Conservation (phyloP, 768 basidiomycete genomes). For the Tephrocybe sp. region DNA sequence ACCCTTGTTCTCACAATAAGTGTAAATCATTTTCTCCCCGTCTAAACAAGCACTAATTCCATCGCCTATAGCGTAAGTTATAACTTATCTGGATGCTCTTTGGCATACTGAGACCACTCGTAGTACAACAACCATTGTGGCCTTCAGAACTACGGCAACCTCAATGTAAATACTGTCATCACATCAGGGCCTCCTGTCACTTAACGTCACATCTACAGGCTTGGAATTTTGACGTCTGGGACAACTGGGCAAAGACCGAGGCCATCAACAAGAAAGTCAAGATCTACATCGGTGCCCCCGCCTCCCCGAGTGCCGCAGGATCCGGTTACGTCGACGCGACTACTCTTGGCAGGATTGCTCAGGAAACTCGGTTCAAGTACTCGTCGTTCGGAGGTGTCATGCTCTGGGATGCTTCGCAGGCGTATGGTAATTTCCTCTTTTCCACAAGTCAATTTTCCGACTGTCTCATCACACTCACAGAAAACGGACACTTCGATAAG, state of each 20-base stretch:
- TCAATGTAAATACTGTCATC: too few species aligned
- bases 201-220: too few species aligned
- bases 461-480: conserved; percentile 13
- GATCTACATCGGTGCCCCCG: conserved; percentile 57
- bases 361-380: conserved; percentile 40
- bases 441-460: background rate
- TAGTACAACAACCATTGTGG: conserved; percentile 27
- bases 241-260: conserved; percentile 54
- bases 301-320: conserved; percentile 49
- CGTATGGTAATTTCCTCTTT: conserved; percentile 32
- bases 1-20: too few species aligned
- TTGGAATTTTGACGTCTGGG: conserved; percentile 26
- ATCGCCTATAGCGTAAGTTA: too few species aligned
- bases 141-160: conserved; percentile 39
- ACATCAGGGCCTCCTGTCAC: too few species aligned
- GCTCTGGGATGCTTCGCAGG: conserved; percentile 43
- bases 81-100: too few species aligned
- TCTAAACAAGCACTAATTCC: too few species aligned
- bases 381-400: conserved; percentile 57
- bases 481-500: conserved; percentile 40
- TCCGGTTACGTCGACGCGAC: conserved; percentile 50
- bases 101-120: background rate
- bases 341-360: conserved; percentile 40
- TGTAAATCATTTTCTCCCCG: too few species aligned
- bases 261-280: conserved; percentile 55